These are phyloP conservation scores for Hymenoscyphus infarciens DNA, from an alignment of 2,329 filamentous ascomycete genomes.

Conservation along the genomic window DNA sequence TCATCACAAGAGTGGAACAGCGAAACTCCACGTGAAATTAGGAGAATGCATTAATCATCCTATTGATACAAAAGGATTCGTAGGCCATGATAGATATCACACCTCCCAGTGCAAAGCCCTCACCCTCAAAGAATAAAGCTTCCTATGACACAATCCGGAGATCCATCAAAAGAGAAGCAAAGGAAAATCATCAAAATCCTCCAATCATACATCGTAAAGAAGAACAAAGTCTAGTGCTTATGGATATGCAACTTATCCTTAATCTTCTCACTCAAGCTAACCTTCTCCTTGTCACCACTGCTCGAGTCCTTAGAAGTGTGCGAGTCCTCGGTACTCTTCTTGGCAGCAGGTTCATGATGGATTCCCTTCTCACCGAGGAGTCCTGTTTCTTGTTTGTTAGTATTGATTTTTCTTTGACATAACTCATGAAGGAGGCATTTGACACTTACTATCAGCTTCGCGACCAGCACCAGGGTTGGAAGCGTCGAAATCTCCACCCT, in stretches of 20 bases:
- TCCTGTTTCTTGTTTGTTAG: constrained; percentile 38
- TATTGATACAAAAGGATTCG: neutral
- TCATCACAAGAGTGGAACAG: too few species aligned
- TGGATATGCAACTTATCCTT: constrained; percentile 61
- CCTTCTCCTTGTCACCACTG: constrained; percentile 31
- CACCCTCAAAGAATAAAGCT: neutral
- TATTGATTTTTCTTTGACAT: neutral
- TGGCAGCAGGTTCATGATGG: constrained; percentile 29
- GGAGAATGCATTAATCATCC: neutral
- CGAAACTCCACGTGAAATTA: neutral
- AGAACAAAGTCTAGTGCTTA: neutral
- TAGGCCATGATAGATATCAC: neutral
- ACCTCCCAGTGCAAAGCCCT: neutral
- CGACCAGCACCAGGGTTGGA: constrained; percentile 59
- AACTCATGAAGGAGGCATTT: constrained; percentile 4
- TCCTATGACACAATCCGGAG: neutral
- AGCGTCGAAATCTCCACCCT: constrained; percentile 67
- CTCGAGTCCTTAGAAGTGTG: constrained; percentile 19
- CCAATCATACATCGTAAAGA: neutral
- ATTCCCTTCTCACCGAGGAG: constrained; percentile 53
- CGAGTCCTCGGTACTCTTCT: neutral
- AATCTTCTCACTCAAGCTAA: constrained; percentile 59
- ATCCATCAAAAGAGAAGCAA: neutral
- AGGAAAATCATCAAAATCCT: neutral
- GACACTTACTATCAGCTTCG: constrained; percentile 59